Percentiles rank a stretch among this genome's conserved stretches.
phyloP scores from a whole-genome alignment of 2,329 filamentous ascomycete species.

The Epichloe hybrida region DNA sequence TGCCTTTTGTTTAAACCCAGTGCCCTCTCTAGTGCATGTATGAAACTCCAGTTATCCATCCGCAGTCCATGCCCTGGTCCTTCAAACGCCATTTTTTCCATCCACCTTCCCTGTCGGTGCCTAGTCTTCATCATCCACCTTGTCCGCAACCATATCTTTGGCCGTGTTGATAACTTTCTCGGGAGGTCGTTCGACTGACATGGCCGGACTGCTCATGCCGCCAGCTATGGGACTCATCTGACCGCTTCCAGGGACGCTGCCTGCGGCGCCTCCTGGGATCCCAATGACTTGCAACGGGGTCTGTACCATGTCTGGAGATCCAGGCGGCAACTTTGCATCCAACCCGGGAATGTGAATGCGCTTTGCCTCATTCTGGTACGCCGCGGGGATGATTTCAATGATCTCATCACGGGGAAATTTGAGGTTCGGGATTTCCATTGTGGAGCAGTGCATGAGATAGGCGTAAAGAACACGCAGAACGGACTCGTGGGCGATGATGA shows the following conservation, averaged over 20 bases:
- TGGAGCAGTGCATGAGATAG: conserved; percentile 97
- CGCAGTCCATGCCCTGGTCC: background rate
- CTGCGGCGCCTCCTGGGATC: conserved; percentile 12
- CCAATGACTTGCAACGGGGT: conserved; percentile 49
- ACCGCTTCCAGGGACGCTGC: conserved; percentile 17
- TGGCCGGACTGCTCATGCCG: conserved; percentile 30
- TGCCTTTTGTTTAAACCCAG: no score
- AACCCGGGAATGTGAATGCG: conserved; percentile 70
- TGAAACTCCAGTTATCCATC: no score
- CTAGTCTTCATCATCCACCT: conserved; percentile 38
- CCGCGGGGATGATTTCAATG: conserved; percentile 95
- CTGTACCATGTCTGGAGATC: conserved; percentile 67
- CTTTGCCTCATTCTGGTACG: conserved; percentile 92
- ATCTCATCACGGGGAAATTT: conserved; percentile 95
- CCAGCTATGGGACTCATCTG: conserved; percentile 35
- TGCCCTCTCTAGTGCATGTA: no score
- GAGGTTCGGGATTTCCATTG: conserved; percentile 82
- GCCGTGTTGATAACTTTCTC: conserved; percentile 37
- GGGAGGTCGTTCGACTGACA: conserved; percentile 29
- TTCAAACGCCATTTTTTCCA: no score
- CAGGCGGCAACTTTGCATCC: conserved; percentile 54
- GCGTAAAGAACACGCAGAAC: conserved; percentile 95
- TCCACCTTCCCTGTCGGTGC: background rate
- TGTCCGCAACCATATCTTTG: conserved; percentile 37
- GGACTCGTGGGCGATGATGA: conserved; percentile 96